phyloP scores from a whole-genome alignment of 495 filamentous ascomycete genomes.

The Neohortaea acidophila region DNA sequence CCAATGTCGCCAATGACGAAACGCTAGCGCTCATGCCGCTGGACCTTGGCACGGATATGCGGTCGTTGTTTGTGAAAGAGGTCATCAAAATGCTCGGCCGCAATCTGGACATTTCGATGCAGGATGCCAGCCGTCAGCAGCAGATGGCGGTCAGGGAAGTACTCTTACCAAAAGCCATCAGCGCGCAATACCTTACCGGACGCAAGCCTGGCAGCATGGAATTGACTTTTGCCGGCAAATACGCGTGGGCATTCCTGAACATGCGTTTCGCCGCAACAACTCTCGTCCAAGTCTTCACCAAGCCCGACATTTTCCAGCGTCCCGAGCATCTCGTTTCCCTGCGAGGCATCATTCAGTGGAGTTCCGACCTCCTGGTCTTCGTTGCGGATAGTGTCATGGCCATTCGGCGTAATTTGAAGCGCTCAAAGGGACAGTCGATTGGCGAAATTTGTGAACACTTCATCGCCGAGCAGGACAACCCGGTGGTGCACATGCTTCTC shows the following conservation, averaged over 20 bases:
- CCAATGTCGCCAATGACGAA: conserved; percentile 55
- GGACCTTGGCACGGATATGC: conserved; percentile 27
- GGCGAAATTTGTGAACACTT: neutral
- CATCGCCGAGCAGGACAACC: conserved; percentile 4
- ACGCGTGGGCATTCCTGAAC: conserved; percentile 60
- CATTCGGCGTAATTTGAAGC: neutral
- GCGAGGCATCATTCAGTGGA: conserved; percentile 3
- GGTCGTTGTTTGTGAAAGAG: conserved; percentile 54
- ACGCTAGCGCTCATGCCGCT: conserved; percentile 42
- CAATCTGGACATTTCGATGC: conserved; percentile 8
- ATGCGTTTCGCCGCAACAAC: conserved; percentile 1
- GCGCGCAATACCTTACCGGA: conserved; percentile 52
- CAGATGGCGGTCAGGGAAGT: conserved; percentile 1
- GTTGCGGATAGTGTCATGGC: conserved; percentile 6
- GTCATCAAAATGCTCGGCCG: conserved; percentile 38
- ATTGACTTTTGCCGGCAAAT: conserved; percentile 51
- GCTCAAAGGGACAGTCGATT: no score
- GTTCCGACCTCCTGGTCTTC: conserved; percentile 2
- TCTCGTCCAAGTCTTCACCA: conserved; percentile 1
- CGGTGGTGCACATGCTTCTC: conserved; percentile 8
- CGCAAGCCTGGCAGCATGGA: conserved; percentile 53
- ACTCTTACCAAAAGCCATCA: conserved; percentile 30
- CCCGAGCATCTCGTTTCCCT: conserved; percentile 3
- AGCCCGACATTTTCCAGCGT: neutral
- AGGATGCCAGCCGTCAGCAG: conserved; percentile 7